Conservation (phyloP, 1,284 basidiomycete species). For the Meripilus lineatus region DNA sequence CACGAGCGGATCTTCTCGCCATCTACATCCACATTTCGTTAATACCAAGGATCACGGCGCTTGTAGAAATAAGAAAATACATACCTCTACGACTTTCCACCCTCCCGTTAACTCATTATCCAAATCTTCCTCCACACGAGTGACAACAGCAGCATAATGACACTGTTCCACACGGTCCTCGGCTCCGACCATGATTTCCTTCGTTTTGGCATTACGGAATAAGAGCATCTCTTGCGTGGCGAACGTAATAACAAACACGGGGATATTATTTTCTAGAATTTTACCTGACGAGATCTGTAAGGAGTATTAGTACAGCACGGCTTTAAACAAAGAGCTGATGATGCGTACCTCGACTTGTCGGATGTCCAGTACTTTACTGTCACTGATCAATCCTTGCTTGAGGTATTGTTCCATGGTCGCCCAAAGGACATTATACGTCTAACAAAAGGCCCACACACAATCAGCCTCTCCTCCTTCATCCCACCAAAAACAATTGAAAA, state of each 20-base stretch:
- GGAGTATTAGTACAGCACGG: slow-evolving; percentile 1
- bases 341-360: slow-evolving; percentile 86
- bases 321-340: neutral
- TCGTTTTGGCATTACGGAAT: slow-evolving; percentile 87
- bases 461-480: neutral
- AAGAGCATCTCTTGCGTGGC: slow-evolving; percentile 91
- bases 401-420: slow-evolving; percentile 96
- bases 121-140: slow-evolving; percentile 81
- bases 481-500: too few species aligned
- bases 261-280: slow-evolving; percentile 85
- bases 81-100: slow-evolving; percentile 96
- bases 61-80: slow-evolving; percentile 20
- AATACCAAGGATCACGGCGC: slow-evolving; percentile 1
- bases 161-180: slow-evolving; percentile 92
- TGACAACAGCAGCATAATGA: slow-evolving; percentile 90
- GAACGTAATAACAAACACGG: slow-evolving; percentile 93
- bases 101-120: slow-evolving; percentile 93
- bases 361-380: slow-evolving; percentile 92
- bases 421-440: slow-evolving; percentile 97
- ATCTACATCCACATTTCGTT: slow-evolving; percentile 27
- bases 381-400: slow-evolving; percentile 83
- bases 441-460: slow-evolving; percentile 4
- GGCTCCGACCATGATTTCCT: slow-evolving; percentile 82
- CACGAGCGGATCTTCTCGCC: slow-evolving; percentile 36
- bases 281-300: slow-evolving; percentile 72